Percentiles rank a stretch among this genome's conserved stretches.
These are phyloP conservation scores for Tuber brumale DNA, from an alignment of 495 filamentous ascomycete genomes.

Conservation along the genomic window DNA sequence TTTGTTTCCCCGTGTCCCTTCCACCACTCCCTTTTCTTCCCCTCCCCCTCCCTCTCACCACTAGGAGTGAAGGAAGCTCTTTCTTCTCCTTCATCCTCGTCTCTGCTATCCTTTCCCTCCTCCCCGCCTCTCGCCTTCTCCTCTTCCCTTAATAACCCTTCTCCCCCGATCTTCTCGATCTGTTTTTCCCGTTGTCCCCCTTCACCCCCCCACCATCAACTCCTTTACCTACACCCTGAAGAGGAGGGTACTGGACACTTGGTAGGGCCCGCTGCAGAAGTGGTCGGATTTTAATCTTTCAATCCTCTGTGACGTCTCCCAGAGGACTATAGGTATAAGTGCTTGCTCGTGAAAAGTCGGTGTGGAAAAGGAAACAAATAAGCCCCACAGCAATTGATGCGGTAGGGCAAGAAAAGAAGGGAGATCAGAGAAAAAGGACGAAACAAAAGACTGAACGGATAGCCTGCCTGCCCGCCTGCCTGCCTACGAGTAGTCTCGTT, in stretches of 20 bases:
- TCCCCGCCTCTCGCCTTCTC: background rate
- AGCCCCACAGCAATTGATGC: background rate
- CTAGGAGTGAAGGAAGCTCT: slow-evolving; percentile 31
- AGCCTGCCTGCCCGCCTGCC: slow-evolving; percentile 7
- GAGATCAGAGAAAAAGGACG: slow-evolving; percentile 6
- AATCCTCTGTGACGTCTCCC: slow-evolving; percentile 35
- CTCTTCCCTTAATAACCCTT: slow-evolving; percentile 15
- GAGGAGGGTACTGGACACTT: slow-evolving; percentile 26
- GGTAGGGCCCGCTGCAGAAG: slow-evolving; percentile 20
- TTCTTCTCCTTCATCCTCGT: slow-evolving; percentile 11
- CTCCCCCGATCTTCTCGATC: slow-evolving; percentile 25
- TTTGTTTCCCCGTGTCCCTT: slow-evolving; percentile 20
- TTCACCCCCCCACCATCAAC: slow-evolving; percentile 3
- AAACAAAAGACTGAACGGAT: slow-evolving; percentile 10
- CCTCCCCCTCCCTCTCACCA: slow-evolving; percentile 15
- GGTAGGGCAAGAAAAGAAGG: background rate
- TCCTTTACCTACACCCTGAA: slow-evolving; percentile 7
- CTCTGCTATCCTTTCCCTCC: slow-evolving; percentile 2
- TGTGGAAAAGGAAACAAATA: slow-evolving; percentile 5
- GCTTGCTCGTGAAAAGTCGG: slow-evolving; percentile 25
- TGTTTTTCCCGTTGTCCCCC: slow-evolving; percentile 5
- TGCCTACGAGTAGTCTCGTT: slow-evolving; percentile 17
- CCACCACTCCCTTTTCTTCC: slow-evolving; percentile 12
- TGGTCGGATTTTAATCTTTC: slow-evolving; percentile 30
- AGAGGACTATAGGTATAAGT: slow-evolving; percentile 24